phyloP scores from a whole-genome alignment of 2,329 filamentous ascomycete species.

The Chrysoporthe puriensis region DNA sequence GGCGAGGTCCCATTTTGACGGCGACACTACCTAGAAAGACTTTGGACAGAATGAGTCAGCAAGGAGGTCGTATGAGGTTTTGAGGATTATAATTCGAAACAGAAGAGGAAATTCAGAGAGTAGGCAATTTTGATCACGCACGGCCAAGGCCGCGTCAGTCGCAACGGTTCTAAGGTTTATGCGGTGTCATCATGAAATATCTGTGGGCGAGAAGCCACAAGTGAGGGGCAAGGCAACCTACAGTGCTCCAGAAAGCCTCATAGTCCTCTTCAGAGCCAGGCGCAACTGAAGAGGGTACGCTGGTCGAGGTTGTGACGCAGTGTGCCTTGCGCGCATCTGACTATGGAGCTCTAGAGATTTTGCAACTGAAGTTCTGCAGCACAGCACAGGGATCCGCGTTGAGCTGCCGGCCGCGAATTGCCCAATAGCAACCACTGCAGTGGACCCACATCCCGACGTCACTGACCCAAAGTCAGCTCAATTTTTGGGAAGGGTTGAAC shows the following conservation, averaged over 20 bases:
- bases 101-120: slow-evolving; percentile 43
- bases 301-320: not conserved
- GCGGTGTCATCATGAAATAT: slow-evolving; percentile 51
- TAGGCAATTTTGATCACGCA: slow-evolving; percentile 59
- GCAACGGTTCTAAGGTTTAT: slow-evolving; percentile 62
- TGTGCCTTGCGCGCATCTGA: not conserved
- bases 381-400: slow-evolving; percentile 3
- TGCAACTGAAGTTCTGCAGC: not conserved
- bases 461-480: slow-evolving; percentile 22
- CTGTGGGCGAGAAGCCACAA: not conserved
- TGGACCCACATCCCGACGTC: slow-evolving; percentile 22
- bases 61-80: slow-evolving; percentile 6
- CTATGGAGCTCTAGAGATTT: slow-evolving; percentile 22
- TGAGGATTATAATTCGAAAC: slow-evolving; percentile 3
- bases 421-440: slow-evolving; percentile 2
- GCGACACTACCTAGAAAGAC: slow-evolving; percentile 7
- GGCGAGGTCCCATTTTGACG: slow-evolving; percentile 50
- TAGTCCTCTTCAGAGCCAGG: not conserved
- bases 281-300: not conserved
- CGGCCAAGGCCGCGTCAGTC: slow-evolving; percentile 54
- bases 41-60: slow-evolving; percentile 33
- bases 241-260: not conserved
- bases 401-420: not conserved
- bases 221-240: slow-evolving; percentile 10
- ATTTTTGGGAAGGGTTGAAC: slow-evolving; percentile 23